Conservation (phyloP, 345 rosid genomes). For the Eucalyptus urophylla region DNA sequence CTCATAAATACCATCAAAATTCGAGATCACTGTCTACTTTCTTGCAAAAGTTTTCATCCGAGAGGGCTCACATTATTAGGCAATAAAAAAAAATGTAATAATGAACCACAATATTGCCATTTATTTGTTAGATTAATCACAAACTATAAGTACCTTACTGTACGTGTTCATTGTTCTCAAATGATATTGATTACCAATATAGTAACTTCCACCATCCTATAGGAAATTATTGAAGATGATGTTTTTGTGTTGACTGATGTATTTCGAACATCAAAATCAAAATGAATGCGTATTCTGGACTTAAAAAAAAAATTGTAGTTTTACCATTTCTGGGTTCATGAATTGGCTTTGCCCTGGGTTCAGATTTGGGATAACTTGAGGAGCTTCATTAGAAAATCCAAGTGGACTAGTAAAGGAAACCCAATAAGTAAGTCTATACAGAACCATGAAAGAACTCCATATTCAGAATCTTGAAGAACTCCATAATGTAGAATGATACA, state of each 20-base stretch:
- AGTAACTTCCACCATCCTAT: neutral
- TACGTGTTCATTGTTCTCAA: neutral
- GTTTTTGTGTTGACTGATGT: neutral
- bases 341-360: neutral
- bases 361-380: neutral
- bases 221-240: neutral
- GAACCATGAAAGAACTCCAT: neutral
- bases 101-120: neutral
- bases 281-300: neutral
- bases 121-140: neutral
- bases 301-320: neutral
- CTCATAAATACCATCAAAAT: neutral
- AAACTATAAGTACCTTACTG: neutral
- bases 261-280: neutral
- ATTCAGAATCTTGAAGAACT: neutral
- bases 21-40: neutral
- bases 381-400: neutral
- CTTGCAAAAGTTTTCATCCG: neutral
- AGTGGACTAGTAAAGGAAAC: neutral
- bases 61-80: neutral
- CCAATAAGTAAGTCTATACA: neutral
- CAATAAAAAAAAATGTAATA: neutral
- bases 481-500: neutral
- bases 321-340: neutral
- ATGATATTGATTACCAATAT: neutral